Base-by-base conservation (phyloP, 2,329 filamentous ascomycete species). In the Setomelanomma holmii region DNA sequence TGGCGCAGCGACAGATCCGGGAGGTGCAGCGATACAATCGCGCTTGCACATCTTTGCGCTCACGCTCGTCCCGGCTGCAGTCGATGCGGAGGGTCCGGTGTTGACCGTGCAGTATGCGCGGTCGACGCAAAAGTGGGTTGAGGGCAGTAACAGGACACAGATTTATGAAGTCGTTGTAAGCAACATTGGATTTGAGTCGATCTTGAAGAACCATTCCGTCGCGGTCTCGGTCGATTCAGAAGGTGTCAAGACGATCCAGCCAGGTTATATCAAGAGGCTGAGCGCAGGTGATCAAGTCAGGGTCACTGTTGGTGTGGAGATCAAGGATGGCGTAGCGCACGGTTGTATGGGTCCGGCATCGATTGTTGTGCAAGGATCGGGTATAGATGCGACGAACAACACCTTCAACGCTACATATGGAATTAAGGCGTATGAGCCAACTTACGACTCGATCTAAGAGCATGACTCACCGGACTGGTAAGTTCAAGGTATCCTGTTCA, bases 231-330 rank as follows among this genome's bases (percentile, higher is more conserved):
- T 60, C 19, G 38, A 55, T 10, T 49, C 44, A 2, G 1, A 36
- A 4, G 51, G 51, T 4, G 42, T 60, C 12, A 16, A 49, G 19
- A 60, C 57, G 1, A 38, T 55, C n/a, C 11, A 40, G 20, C 40
- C 57, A n/a, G 54, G 54, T 6, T 48, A 53, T 20, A 57, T 60
- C 43, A 60, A 53, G 22, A 45, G 57, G 24, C 51, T 60, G 5
- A 27, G 42, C n/a, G 24, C 56, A 19, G 59, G 59, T 10, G 59
- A 62, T 27, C 59, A 62, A 34, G 44, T 43, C 11, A 41, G 33
- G 27, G 27, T 30, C 27, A 30, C 3, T 6, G 27, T 30, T 8
- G 27, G 14, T 8, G 27, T 30, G 5, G 5, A 30, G 27, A 30
- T 10, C 14, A 3, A 10, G 3, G 27, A 30, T 3, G 27, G 27